Evolutionary conservation across 148 eudicot species (phyloP).

Genomic region (Salicornia ramosissima): DNA sequence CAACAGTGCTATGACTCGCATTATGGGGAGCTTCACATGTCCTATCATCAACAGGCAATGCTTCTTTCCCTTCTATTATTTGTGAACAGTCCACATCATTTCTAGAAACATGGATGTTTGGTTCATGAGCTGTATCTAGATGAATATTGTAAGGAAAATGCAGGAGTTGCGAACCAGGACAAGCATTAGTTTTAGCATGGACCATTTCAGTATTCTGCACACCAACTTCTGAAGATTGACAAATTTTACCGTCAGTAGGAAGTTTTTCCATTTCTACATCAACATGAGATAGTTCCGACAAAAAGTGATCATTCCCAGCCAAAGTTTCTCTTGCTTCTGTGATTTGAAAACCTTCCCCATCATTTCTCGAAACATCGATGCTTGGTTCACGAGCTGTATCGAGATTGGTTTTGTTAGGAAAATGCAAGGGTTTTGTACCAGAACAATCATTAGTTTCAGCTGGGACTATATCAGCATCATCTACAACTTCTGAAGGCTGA

Average conservation of each 20-base stretch:
- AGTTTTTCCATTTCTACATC: too few relatives aligned
- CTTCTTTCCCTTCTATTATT: not conserved
- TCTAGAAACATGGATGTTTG: not conserved
- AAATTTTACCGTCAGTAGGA: too few relatives aligned
- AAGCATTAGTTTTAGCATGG: constrained; percentile 1
- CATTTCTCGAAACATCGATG: not conserved
- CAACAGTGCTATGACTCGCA: not conserved
- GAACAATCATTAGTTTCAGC: constrained; percentile 8
- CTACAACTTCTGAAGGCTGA: constrained; percentile 1
- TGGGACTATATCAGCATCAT: constrained; percentile 1
- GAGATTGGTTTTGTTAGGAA: not conserved
- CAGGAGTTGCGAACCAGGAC: not conserved
- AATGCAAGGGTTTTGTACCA: not conserved
- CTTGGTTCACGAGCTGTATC: constrained; percentile 14
- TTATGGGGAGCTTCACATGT: constrained; percentile 5
- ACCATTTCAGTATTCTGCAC: too few relatives aligned
- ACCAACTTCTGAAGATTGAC: too few relatives aligned
- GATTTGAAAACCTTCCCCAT: not conserved
- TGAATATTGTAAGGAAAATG: not conserved
- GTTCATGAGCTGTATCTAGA: constrained; percentile 12
- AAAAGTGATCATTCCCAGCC: not conserved
- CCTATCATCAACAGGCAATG: not conserved
- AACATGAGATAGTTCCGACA: too few relatives aligned
- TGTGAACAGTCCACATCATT: not conserved
- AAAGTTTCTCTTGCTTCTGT: not conserved